phyloP scores from a whole-genome alignment of 495 filamentous ascomycete species.

The Hypoxylon perforatum region DNA sequence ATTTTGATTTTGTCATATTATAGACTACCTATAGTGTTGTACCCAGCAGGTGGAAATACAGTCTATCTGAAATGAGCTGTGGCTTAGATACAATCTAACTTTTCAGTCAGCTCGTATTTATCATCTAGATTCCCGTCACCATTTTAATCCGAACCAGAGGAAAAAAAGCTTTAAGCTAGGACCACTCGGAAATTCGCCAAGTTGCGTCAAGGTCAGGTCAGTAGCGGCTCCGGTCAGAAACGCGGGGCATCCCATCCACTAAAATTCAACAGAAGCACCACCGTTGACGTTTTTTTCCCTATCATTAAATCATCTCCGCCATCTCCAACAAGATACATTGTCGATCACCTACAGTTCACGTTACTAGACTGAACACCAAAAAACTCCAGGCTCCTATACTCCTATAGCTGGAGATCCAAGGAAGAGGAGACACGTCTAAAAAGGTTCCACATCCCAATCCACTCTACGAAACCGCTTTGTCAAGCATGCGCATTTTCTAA shows the following conservation, averaged over 20 bases:
- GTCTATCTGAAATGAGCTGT: conserved; percentile 31
- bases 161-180: conserved; percentile 15
- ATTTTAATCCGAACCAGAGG: conserved; percentile 9
- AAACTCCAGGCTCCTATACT: not conserved
- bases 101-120: conserved; percentile 17
- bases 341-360: not conserved
- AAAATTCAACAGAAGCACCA: not conserved
- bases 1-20: not conserved
- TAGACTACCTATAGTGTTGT: too few relatives aligned
- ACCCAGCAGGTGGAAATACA: conserved; percentile 16
- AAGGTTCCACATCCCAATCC: conserved; percentile 30
- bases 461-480: conserved; percentile 21
- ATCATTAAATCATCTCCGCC: conserved; percentile 34
- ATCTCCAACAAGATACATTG: conserved; percentile 15
- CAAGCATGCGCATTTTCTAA: conserved; percentile 21
- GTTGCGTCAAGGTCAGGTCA: not conserved
- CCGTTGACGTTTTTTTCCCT: conserved; percentile 10
- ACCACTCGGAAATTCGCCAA: conserved; percentile 30
- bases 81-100: not conserved
- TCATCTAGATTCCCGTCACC: conserved; percentile 18
- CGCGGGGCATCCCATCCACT: conserved; percentile 25
- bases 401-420: conserved; percentile 19
- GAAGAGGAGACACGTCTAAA: conserved; percentile 40
- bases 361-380: conserved; percentile 27
- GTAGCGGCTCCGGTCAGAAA: conserved; percentile 28